Percentiles rank a stretch among this genome's conserved stretches.
These are phyloP conservation scores for Colletotrichum sp. DNA, from an alignment of 2,329 filamentous ascomycete genomes.

Conservation along the genomic window DNA sequence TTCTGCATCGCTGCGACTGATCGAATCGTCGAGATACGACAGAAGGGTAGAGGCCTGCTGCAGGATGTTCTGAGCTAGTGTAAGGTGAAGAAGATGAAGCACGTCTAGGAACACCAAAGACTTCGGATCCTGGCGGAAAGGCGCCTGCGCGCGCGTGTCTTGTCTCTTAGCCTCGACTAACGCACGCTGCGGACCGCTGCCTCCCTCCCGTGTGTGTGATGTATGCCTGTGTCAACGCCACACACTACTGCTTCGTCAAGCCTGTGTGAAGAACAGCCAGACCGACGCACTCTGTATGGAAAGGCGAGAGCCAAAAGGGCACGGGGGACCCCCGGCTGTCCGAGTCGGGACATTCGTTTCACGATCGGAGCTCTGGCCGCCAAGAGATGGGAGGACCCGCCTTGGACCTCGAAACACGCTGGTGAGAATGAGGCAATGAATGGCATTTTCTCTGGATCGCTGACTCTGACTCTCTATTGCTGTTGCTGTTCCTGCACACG, in stretches of 20 bases:
- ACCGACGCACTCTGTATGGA: background rate
- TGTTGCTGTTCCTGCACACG: background rate
- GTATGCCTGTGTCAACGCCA: background rate
- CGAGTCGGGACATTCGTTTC: constrained; percentile 20
- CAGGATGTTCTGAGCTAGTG: background rate
- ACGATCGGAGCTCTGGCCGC: constrained; percentile 20
- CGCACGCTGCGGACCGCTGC: background rate
- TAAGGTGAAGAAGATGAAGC: background rate
- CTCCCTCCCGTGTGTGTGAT: background rate
- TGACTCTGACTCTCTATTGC: background rate
- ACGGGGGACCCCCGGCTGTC: background rate
- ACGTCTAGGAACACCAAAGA: background rate
- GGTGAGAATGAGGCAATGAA: background rate
- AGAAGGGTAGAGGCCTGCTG: background rate
- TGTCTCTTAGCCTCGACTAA: background rate
- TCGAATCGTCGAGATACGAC: background rate
- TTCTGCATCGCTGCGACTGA: background rate
- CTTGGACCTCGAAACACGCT: constrained; percentile 17
- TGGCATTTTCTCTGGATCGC: background rate
- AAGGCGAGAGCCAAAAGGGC: background rate
- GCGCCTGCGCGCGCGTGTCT: background rate
- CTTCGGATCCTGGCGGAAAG: background rate
- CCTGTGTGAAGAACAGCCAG: background rate
- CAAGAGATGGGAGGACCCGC: constrained; percentile 20
- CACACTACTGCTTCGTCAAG: background rate